These are phyloP conservation scores for Syncephalis fuscata DNA, from an alignment of 371 early-diverging fungal species.

Conservation along the genomic window DNA sequence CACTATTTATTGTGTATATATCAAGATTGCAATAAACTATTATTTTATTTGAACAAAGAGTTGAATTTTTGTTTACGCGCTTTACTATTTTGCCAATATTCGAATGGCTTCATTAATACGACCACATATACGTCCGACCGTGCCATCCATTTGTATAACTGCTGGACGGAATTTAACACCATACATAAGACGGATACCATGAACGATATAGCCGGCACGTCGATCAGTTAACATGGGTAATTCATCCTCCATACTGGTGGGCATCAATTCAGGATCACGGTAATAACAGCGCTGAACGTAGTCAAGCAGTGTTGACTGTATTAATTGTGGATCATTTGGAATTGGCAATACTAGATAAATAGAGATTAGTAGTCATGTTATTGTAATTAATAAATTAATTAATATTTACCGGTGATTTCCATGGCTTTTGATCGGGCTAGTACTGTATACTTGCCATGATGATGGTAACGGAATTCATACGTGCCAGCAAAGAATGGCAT, in stretches of 20 bases:
- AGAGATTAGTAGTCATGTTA: background rate
- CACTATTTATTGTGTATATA: too few species aligned
- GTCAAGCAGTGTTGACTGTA: slow-evolving; percentile 7
- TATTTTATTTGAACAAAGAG: too few species aligned
- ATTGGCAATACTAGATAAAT: background rate
- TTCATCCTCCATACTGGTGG: slow-evolving; percentile 27
- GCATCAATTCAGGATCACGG: slow-evolving; percentile 30
- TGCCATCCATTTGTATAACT: slow-evolving; percentile 42
- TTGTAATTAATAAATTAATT: background rate
- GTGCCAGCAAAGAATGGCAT: slow-evolving; percentile 73
- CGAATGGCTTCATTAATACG: too few species aligned
- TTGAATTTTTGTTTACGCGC: too few species aligned
- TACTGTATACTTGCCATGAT: slow-evolving; percentile 70
- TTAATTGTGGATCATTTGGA: background rate
- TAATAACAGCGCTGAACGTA: slow-evolving; percentile 16
- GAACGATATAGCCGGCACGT: slow-evolving; percentile 57
- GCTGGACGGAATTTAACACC: slow-evolving; percentile 80
- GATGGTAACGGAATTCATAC: slow-evolving; percentile 82
- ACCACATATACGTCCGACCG: slow-evolving; percentile 13
- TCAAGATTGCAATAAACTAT: too few species aligned
- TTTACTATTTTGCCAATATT: too few species aligned
- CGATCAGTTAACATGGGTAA: slow-evolving; percentile 23
- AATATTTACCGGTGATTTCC: slow-evolving; percentile 39
- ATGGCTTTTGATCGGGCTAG: slow-evolving; percentile 59
- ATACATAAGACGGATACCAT: slow-evolving; percentile 58